Evolutionary conservation across 2,329 filamentous ascomycete genomes (phyloP).

Genomic region (Elsinoe australis): DNA sequence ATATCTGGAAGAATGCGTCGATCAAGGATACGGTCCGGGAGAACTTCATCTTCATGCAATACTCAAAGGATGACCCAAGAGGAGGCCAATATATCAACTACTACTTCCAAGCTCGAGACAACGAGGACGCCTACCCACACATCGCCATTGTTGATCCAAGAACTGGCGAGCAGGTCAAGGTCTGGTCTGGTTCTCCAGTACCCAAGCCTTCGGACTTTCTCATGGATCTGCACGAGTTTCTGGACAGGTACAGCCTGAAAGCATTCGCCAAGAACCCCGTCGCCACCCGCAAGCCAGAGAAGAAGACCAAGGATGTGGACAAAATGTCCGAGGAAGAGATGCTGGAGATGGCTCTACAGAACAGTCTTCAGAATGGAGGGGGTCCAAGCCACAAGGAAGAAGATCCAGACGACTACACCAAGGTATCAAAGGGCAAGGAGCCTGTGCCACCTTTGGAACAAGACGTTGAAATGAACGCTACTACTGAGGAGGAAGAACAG

Average conservation of each 20-base stretch:
- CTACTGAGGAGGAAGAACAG: constrained; percentile 28
- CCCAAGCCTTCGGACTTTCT: constrained; percentile 72
- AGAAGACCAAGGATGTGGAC: constrained; percentile 61
- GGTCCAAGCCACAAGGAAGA: constrained; percentile 48
- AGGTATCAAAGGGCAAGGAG: constrained; percentile 48
- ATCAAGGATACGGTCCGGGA: constrained; percentile 76
- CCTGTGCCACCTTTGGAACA: constrained; percentile 34
- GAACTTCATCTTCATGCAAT: constrained; percentile 94
- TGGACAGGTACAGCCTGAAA: constrained; percentile 91
- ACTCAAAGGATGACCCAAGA: constrained; percentile 73
- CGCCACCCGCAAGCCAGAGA: constrained; percentile 63
- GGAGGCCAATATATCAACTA: constrained; percentile 79
- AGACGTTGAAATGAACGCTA: constrained; percentile 22
- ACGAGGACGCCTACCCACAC: constrained; percentile 86
- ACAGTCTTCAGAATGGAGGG: constrained; percentile 61
- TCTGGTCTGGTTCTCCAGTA: constrained; percentile 81
- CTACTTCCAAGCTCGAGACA: constrained; percentile 73
- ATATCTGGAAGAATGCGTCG: constrained; percentile 84
- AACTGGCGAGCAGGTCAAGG: constrained; percentile 94
- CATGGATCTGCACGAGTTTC: constrained; percentile 85
- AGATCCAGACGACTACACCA: constrained; percentile 85
- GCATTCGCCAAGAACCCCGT: constrained; percentile 89
- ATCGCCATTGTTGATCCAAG: constrained; percentile 92
- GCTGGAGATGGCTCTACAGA: constrained; percentile 86
- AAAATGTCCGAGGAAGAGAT: constrained; percentile 96